These are phyloP conservation scores for Uronychia setigera DNA, from an alignment of 73 alveolate genomes.

Conservation along the genomic window DNA sequence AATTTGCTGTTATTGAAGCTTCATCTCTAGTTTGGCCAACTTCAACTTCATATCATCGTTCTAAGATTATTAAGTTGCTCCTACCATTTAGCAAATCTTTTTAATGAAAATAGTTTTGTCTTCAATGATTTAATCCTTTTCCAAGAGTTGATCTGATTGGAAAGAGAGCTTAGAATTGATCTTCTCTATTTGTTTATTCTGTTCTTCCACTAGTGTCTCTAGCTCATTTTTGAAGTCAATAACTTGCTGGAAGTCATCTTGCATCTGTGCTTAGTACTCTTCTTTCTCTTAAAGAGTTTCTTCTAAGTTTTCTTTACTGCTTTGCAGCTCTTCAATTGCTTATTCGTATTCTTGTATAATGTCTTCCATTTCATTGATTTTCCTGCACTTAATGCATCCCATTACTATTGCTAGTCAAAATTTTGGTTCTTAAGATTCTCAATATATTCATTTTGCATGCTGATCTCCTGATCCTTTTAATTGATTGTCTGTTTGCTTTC, in stretches of 20 bases:
- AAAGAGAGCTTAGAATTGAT: background rate
- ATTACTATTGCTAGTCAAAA: background rate
- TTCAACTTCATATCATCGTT: constrained; percentile 12
- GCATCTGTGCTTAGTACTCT: constrained; percentile 23
- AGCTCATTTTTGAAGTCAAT: constrained; percentile 43
- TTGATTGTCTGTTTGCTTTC: constrained; percentile 1
- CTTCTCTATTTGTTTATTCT: constrained; percentile 17
- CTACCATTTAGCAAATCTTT: background rate
- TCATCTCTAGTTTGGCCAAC: background rate
- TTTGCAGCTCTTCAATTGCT: background rate
- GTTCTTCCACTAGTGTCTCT: constrained; percentile 37
- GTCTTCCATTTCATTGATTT: background rate
- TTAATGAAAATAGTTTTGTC: background rate
- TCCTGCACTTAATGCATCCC: background rate
- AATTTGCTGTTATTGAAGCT: background rate
- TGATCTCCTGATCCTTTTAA: background rate
- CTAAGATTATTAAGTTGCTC: background rate
- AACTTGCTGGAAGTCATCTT: constrained; percentile 27
- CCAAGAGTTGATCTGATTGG: no score
- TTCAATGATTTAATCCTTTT: background rate
- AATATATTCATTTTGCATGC: background rate
- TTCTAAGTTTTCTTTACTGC: background rate
- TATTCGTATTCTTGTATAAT: constrained; percentile 16
- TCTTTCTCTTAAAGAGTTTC: background rate
- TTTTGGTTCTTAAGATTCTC: constrained; percentile 1